A percentile compares a stretch with the other conserved stretches of the same genome.
phyloP scores from a whole-genome alignment of 805 yeast species.

The Hemisphaericaspora nanyangensis region DNA sequence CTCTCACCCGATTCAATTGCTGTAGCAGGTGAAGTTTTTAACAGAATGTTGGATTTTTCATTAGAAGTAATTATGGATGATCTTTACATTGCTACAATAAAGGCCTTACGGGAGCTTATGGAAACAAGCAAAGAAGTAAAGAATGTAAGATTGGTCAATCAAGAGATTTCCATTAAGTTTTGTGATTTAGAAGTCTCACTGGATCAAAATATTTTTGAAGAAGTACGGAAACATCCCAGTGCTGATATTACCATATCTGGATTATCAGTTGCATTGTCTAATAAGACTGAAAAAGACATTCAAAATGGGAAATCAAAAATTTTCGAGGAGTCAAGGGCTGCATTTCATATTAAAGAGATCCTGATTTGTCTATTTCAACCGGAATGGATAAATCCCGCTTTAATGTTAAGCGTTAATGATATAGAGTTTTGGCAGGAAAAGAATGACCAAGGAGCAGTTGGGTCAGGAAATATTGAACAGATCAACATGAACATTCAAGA shows the following conservation, averaged over 20 bases:
- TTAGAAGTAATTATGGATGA: constrained; percentile 55
- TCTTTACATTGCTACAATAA: constrained; percentile 58
- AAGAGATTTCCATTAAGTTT: constrained; percentile 37
- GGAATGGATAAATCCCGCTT: constrained; percentile 11
- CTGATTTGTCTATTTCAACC: constrained; percentile 23
- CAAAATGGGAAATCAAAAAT: constrained; percentile 1
- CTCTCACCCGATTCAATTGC: constrained; percentile 44
- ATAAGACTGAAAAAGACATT: constrained; percentile 1
- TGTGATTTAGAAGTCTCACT: constrained; percentile 24
- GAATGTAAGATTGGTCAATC: constrained; percentile 48
- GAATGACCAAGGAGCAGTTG: constrained; percentile 12
- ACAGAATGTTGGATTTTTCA: constrained; percentile 31
- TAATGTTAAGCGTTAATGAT: constrained; percentile 19
- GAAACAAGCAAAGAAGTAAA: constrained; percentile 28
- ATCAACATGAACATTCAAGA: constrained; percentile 17
- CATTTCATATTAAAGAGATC: constrained; percentile 29
- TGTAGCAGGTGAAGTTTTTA: constrained; percentile 33
- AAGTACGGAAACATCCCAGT: constrained; percentile 1
- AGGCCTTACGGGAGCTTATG: constrained; percentile 34
- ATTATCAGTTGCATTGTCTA: constrained; percentile 1
- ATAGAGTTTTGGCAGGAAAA: constrained; percentile 35
- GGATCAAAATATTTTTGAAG: constrained; percentile 8
- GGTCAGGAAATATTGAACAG: constrained; percentile 18
- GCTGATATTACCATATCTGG: neutral
- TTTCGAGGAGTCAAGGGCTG: constrained; percentile 17